phyloP scores from a whole-genome alignment of 2,329 filamentous ascomycete genomes.

The Amylocarpus encephaloides region DNA sequence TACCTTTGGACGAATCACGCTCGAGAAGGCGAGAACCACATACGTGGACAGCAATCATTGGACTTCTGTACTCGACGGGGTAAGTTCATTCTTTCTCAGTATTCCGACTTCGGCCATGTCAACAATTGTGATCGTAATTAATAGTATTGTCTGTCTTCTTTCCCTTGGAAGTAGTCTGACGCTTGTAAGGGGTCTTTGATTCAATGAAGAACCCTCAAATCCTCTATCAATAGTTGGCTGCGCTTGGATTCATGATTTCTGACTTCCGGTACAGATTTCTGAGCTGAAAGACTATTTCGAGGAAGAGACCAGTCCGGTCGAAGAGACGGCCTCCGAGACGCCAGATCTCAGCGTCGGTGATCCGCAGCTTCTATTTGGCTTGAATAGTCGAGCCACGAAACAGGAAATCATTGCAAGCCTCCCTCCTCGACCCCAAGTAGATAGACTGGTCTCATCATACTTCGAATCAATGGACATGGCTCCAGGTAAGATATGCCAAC shows the following conservation, averaged over 20 bases:
- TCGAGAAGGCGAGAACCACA: conserved; percentile 33
- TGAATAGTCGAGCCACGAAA: conserved; percentile 27
- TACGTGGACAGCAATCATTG: conserved; percentile 53
- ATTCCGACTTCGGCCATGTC: background rate
- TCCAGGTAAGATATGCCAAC: conserved; percentile 35
- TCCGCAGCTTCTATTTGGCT: conserved; percentile 7
- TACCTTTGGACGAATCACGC: conserved; percentile 5
- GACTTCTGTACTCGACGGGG: conserved; percentile 52
- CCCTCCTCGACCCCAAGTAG: conserved; percentile 40
- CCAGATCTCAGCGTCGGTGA: background rate
- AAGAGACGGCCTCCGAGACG: conserved; percentile 24
- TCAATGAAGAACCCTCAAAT: too few relatives aligned
- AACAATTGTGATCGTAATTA: too few relatives aligned
- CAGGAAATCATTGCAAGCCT: conserved; percentile 42
- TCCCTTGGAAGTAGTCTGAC: too few relatives aligned
- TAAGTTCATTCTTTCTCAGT: conserved; percentile 29
- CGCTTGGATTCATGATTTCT: background rate
- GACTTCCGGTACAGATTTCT: conserved; percentile 39
- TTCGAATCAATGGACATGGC: conserved; percentile 46
- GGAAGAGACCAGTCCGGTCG: conserved; percentile 12
- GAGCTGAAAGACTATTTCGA: conserved; percentile 52
- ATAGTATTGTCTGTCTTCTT: too few relatives aligned
- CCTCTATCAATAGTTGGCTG: too few relatives aligned
- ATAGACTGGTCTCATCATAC: conserved; percentile 46
- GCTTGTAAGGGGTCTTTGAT: too few relatives aligned